Evolutionary conservation across 2,329 filamentous ascomycete genomes (phyloP), one percentile per base, ranked within the genome.

Genomic region (Aspergillus hortae): DNA sequence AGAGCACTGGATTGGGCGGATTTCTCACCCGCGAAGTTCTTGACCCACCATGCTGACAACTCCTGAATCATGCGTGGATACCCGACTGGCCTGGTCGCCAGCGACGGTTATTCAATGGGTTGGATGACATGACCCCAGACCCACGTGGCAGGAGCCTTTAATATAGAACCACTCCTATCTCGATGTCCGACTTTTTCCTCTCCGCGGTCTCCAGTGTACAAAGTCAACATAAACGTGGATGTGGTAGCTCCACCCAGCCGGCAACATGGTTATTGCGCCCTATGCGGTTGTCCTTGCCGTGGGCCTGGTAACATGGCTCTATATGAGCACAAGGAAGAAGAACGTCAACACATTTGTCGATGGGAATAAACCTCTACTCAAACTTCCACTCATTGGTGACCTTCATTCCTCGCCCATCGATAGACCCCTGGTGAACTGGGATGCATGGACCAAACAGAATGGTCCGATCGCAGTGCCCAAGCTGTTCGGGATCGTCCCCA

Each of bases 391-490:
- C 27, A 64, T 67, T 35, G 66, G 65, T 5, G 64, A 68, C 51
- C 56, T 65, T n/a, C 62, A 67, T 45, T 56, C 53, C 50, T 62
- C 65, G 6, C 63, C 66, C 4, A 57, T 61, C 23, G 59, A 61
- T 15, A 63, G 58, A 17, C 65, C 65, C 0, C 58, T 67, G 48
- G 46, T 56, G 6, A 62, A 68, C 43, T 69, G 66, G 57, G 58
- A 69, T 45, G 57, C 67, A 47, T 75, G 72, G 68, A 59, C 61
- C 2, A 52, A 59, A 14, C 52, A 56, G 10, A 69, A 74, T 61
- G 73, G 73, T 1, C 65, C 69, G 0, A 68, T 75, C 15, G 52
- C 58, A 3, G 49, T 63, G 1, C 53, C 59, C n/a, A 60, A 49
- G 14, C 49, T 64, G 2, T 57, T 71, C 33, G 73, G 70, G 0